These are phyloP conservation scores for Rhizopogon salebrosus DNA, from an alignment of 768 basidiomycete genomes.

Conservation along the genomic window DNA sequence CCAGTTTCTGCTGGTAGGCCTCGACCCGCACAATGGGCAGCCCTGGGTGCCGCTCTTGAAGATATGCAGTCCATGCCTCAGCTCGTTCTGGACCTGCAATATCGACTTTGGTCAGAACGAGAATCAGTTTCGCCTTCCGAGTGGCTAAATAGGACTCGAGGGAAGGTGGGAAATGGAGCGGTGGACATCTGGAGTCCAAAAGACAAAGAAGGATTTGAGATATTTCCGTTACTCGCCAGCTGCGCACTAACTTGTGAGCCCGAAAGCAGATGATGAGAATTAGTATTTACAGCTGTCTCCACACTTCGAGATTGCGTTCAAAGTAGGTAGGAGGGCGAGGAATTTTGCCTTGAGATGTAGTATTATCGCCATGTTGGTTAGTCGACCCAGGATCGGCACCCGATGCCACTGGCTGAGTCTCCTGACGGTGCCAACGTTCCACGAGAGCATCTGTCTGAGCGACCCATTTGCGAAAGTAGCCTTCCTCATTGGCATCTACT, in stretches of 20 bases:
- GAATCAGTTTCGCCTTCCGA: constrained; percentile 35
- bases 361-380: constrained; percentile 2
- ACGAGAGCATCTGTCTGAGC: constrained; percentile 55
- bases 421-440: constrained; percentile 41
- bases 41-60: constrained; percentile 48
- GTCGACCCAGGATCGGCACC: constrained; percentile 4
- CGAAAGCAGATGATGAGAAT: background rate
- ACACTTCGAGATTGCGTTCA: constrained; percentile 90
- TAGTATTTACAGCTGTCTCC: constrained; percentile 73
- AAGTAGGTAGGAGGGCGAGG: constrained; percentile 72
- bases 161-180: constrained; percentile 80
- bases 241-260: constrained; percentile 21
- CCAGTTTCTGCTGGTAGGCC: constrained; percentile 57
- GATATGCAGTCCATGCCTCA: constrained; percentile 59
- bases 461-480: constrained; percentile 76
- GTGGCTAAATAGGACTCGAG: constrained; percentile 56
- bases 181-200: constrained; percentile 85
- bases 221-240: constrained; percentile 92
- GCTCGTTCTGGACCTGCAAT: constrained; percentile 66
- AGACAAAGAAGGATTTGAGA: constrained; percentile 85
- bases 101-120: constrained; percentile 87
- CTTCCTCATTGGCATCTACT: constrained; percentile 89
- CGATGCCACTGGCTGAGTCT: constrained; percentile 4
- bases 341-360: constrained; percentile 26
- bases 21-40: constrained; percentile 70